phyloP scores from a whole-genome alignment of 2,329 filamentous ascomycete genomes.

The Colletotrichum sp. region DNA sequence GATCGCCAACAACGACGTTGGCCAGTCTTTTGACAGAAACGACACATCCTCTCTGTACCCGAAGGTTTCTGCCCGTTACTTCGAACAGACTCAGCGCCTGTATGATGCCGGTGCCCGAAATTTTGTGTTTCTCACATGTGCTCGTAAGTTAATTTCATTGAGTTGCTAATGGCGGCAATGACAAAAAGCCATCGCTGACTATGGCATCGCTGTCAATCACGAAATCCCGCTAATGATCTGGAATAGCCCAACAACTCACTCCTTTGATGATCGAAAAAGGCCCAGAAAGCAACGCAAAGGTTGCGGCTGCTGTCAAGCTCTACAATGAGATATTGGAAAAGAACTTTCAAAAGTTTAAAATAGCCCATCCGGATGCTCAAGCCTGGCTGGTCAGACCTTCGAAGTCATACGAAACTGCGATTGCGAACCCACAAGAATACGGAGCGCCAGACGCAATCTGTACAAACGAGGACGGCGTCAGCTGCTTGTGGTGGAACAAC shows the following conservation, averaged over 20 bases:
- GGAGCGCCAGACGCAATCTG: background rate
- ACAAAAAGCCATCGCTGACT: background rate
- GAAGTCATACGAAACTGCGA: constrained; percentile 51
- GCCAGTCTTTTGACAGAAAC: constrained; percentile 44
- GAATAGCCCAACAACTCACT: constrained; percentile 33
- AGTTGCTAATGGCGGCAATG: background rate
- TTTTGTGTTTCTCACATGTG: constrained; percentile 58
- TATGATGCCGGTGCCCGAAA: constrained; percentile 59
- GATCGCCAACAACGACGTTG: constrained; percentile 62
- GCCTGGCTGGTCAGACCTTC: constrained; percentile 59
- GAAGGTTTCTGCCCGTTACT: constrained; percentile 45
- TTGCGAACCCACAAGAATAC: constrained; percentile 54
- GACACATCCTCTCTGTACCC: constrained; percentile 36
- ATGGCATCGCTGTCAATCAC: background rate
- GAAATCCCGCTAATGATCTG: background rate
- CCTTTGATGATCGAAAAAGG: constrained; percentile 62
- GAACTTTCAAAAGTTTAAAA: constrained; percentile 31
- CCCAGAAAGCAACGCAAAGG: constrained; percentile 42
- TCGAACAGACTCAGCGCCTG: constrained; percentile 47
- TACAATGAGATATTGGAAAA: constrained; percentile 50
- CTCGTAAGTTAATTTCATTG: background rate
- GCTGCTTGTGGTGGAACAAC: background rate
- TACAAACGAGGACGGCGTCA: background rate
- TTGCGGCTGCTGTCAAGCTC: constrained; percentile 30
- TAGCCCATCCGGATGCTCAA: constrained; percentile 42